Percentiles rank a stretch among this genome's conserved stretches.
These are phyloP conservation scores for Aspergillus sp. DNA, from an alignment of 2,329 filamentous ascomycete species.

Conservation along the genomic window DNA sequence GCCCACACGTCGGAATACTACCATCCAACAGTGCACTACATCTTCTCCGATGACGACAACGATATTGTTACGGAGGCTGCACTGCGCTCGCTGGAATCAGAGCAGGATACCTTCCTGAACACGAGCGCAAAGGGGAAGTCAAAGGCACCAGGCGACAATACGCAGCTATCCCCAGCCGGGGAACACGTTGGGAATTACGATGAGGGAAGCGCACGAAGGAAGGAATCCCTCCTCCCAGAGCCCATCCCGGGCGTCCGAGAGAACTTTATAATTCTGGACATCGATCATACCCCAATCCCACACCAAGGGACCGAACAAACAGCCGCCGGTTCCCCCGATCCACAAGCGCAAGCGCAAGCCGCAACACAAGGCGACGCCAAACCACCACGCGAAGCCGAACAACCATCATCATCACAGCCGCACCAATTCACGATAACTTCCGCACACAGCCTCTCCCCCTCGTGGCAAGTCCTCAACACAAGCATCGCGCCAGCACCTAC, in stretches of 20 bases:
- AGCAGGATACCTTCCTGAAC: conserved; percentile 39
- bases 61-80: conserved; percentile 73
- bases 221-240: conserved; percentile 50
- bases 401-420: conserved; percentile 6
- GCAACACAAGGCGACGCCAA: conserved; percentile 15
- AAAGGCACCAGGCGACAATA: background rate
- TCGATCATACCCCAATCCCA: conserved; percentile 39
- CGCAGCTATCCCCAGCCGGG: conserved; percentile 5
- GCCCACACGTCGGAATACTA: conserved; percentile 71
- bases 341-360: conserved; percentile 28
- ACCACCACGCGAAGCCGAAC: conserved; percentile 11
- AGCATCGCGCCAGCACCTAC: conserved; percentile 64
- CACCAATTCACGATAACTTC: conserved; percentile 62
- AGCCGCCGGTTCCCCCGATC: background rate
- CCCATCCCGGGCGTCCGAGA: conserved; percentile 55
- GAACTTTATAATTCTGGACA: conserved; percentile 62
- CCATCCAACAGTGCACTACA: conserved; percentile 87
- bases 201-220: conserved; percentile 29
- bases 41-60: conserved; percentile 90
- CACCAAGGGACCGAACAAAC: background rate
- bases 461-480: conserved; percentile 70
- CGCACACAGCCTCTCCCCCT: conserved; percentile 72
- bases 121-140: conserved; percentile 20
- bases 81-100: conserved; percentile 58
- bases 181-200: conserved; percentile 17